Evolutionary conservation across 2,329 filamentous ascomycete genomes (phyloP).

Genomic region (Lojkania enalia): DNA sequence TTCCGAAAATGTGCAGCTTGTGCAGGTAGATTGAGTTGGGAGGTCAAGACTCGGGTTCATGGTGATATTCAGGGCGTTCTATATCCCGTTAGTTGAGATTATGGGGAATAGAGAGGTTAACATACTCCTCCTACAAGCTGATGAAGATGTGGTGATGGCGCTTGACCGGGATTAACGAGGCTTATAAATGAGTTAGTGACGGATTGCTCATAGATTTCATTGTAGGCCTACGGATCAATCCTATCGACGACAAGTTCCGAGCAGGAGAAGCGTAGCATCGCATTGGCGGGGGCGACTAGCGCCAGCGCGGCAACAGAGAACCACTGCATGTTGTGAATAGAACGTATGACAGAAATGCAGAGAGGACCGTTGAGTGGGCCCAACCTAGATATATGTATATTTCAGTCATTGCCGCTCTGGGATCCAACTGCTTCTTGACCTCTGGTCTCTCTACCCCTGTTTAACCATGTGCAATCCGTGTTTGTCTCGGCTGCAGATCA

Average conservation of each 20-base stretch:
- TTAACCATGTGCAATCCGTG: no score
- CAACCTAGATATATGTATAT: no score
- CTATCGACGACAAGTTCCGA: slow-evolving; percentile 3
- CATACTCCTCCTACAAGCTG: slow-evolving; percentile 39
- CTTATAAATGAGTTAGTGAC: no score
- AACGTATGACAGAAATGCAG: no score
- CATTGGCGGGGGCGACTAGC: slow-evolving; percentile 15
- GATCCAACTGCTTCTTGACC: no score
- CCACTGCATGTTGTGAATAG: slow-evolving; percentile 14
- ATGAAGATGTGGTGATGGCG: slow-evolving; percentile 35
- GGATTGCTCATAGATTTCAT: not conserved
- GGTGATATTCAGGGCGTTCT: slow-evolving; percentile 11
- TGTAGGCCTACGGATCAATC: slow-evolving; percentile 15
- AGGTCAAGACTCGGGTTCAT: slow-evolving; percentile 13
- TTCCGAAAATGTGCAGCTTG: slow-evolving; percentile 11
- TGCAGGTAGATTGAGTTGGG: slow-evolving; percentile 9
- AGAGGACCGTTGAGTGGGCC: no score
- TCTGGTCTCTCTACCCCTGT: no score
- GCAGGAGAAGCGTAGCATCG: slow-evolving; percentile 4
- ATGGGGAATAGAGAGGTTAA: no score
- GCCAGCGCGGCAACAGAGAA: slow-evolving; percentile 9
- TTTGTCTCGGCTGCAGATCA: no score
- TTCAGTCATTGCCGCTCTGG: no score
- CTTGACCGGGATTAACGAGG: slow-evolving; percentile 33
- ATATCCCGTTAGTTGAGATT: not conserved